Base-by-base conservation (phyloP, 495 filamentous ascomycete genomes). In the Aspergillus cavernicola region DNA sequence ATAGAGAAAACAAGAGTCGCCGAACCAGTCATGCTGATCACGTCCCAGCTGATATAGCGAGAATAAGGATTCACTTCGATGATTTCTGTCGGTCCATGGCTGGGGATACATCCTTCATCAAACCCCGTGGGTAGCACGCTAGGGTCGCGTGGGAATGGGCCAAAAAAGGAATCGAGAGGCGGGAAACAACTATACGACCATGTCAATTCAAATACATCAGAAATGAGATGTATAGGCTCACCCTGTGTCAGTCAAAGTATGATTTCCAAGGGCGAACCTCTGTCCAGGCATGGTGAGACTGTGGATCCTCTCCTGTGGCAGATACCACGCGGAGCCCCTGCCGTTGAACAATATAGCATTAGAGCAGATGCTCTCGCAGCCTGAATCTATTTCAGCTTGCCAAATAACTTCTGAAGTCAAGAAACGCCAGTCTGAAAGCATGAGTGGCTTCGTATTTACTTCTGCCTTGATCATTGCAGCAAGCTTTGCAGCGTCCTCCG, bases 271-370 rank as follows among this genome's bases (percentile, higher is more conserved):
- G 7, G 44, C 3, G 0, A 7, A 0, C 13, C 20, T 52, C 16
- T 55, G 59, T 1, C 57, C 43, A 0, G 51, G 42, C 12, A 65
- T 72, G 1, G 70, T 69, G 9, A 69, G 51, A 9, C 50, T 58
- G 39, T 71, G 63, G 13, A 81, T 64, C 11, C 67, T 54, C 2
- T 66, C 65, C 24, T 66, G 66, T 0, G 69, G 35, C 20, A 69
- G 65, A 52, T 80, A 83, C 13, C 70, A 58, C 4, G 77, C 68
- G 4, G 66, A 70, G 4, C 80, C 81, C 58, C 78, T 76, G 8
- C 81, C 80, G 52, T 85, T 83, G 43, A 85, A 66, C 18, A 84
- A 65, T 7, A 83, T 62, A 18, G 74, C 70, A 60, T 80, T 79
- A 18, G 70, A 71, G 56, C 24, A 60, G 37, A 45, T 11, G 16